Evolutionary conservation across 495 filamentous ascomycete genomes (phyloP), one percentile per base, ranked within the genome.

Genomic region (Xylona heveae): DNA sequence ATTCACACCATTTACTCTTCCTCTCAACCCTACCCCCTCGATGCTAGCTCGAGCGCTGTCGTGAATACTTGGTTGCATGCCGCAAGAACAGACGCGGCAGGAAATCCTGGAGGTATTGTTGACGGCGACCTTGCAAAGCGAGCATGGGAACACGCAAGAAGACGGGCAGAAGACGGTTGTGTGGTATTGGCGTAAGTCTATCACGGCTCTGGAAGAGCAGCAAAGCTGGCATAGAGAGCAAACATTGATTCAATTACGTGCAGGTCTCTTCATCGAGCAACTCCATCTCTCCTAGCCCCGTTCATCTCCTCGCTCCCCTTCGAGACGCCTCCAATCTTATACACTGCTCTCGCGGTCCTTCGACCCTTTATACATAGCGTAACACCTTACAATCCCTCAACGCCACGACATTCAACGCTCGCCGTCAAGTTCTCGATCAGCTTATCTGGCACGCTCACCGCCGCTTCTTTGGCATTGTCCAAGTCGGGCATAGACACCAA

Each of bases 61-160:
- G 85, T 95, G 34, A 95, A 94, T 53, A 90, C 85, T 38, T 93
- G 82, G 81, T 62, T 82, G 16, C 90, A 76, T 2, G 79, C 78
- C 5, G 60, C 68, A 7, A 71, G 72, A 39, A 50, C 60, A 3
- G 64, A 68, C 28, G 61, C 62, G 0, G 71, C 78, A 43, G 78
- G 74, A 18, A 63, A 61, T 9, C 55, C 55, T 23, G 80, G 78
- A 17, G 81, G 79, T 15, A 78, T 74, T 0, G 65, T 94, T 23
- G 88, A 97, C 45, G 56, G 62, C 34, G 72, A 78, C 15, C 45
- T 97, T 34, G 80, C 77, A 1, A 59, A 70, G 10, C 66, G 80
- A 45, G 88, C 83, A 18, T 97, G 88, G 88, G 88, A 97, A 54
- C 88, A 97, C 65, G 88, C 90, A 33, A 66, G 88, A 40, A 66